Base-by-base conservation (phyloP, 371 early-diverging fungal genomes). In the Dichotomocladium elegans region DNA sequence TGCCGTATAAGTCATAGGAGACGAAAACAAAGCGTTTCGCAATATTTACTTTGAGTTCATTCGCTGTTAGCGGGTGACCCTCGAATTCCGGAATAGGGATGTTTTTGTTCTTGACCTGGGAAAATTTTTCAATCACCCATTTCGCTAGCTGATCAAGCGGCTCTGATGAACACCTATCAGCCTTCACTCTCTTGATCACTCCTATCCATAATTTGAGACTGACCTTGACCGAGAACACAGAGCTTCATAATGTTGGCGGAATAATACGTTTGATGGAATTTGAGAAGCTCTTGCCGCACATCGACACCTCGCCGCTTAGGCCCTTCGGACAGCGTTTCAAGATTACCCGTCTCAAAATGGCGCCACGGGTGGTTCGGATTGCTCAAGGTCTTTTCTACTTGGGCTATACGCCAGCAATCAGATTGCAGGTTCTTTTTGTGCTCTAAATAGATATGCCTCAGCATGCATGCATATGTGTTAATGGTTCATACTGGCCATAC, bases 171-270 rank as follows among this genome's bases (percentile, higher is more conserved):
- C 17, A 27, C 47, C 46, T 24, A 15, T 45, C 14, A 40, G 12
- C 24, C 21, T 24, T n/a, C 5, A 26, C 15, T 10, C 27, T 9
- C 28, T 17, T 41, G 27, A 42, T 17, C 40, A 42, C 33, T 26
- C n/a, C 24, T 31, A 27, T 10, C 17, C 52, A 42, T 41, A 10
- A 29, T 30, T 9, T 11, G 43, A 24, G 2, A 15, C 33, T 48
- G 77, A 88, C 90, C 90, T 67, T 83, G 82, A 11, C 98, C 98
- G n/a, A 92, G 66, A 3, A 98, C 83, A n/a, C 87, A 91, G 11
- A 95, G 71, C 58, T 88, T 89, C 97, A 96, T 98, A 27, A 93
- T 86, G 66, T 96, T 94, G 12, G 96, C 88, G n/a, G 93, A 93
- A 67, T 98, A 98, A 65, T 90, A 92, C 28, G 70, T 78, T 3